Evolutionary conservation across 2,329 filamentous ascomycete genomes (phyloP).

Genomic region (Venturia oleaginea): DNA sequence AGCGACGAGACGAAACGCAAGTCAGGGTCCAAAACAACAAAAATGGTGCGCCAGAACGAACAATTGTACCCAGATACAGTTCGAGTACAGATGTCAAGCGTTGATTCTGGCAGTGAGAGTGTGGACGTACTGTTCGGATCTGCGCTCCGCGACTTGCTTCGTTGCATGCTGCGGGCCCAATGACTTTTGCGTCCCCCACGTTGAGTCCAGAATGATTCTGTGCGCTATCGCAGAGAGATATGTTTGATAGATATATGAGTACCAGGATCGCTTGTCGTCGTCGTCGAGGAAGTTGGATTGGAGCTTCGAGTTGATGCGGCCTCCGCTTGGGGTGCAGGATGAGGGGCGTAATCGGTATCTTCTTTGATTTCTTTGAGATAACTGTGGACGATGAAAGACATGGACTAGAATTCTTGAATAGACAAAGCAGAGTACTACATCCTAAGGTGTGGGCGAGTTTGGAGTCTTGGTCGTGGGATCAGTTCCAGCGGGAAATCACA

Average conservation of each 20-base stretch:
- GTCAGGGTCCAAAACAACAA: background rate
- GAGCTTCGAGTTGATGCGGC: background rate
- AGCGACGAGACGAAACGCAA: background rate
- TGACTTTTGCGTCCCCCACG: background rate
- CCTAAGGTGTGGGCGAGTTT: background rate
- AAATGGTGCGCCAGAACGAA: background rate
- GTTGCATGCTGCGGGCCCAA: conserved; percentile 5
- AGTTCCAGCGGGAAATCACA: background rate
- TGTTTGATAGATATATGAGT: background rate
- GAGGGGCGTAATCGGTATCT: background rate
- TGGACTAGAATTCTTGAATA: background rate
- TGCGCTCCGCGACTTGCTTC: conserved; percentile 5
- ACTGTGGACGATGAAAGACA: background rate
- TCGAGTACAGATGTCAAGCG: background rate
- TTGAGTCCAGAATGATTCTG: background rate
- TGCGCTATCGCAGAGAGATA: background rate
- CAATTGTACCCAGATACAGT: background rate
- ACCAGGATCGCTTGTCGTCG: background rate
- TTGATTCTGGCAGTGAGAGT: background rate
- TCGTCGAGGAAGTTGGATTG: background rate
- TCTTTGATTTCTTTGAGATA: background rate
- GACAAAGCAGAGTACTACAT: background rate
- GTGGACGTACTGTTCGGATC: conserved; percentile 7
- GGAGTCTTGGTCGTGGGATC: conserved; percentile 1
- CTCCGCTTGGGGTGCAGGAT: background rate